Base-by-base conservation (phyloP, 2,329 filamentous ascomycete species). In the Colletotrichum tanaceti region DNA sequence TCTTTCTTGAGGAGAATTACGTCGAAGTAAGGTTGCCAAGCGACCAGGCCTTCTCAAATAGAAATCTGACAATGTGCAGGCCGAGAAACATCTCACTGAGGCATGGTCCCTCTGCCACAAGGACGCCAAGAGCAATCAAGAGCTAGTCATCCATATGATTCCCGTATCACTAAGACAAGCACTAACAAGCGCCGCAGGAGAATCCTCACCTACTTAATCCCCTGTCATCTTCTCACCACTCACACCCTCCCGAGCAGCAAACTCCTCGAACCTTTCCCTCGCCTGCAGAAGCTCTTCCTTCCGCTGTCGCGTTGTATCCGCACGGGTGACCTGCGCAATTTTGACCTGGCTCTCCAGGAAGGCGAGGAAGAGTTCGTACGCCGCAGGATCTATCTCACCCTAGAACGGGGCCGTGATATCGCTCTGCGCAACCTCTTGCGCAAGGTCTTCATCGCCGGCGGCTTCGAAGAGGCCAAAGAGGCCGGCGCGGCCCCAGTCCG, bases 1-100 rank as follows among this genome's bases (percentile, higher is more conserved):
- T 90, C 66, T 99, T 99, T 77, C 80, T 99, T 5, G 94, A 98
- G 71, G 97, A 99, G 77, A 93, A 98, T 76, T 99, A 99, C 75
- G 83, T 86, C 2, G 87, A 92, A 82, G 92, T 93, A 75, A 50
- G 80, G 24, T 24, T 38, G 44, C n/a, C 22, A 14, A 28, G 3
- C 11, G 28, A n/a, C 14, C 4, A 7, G 14, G 14, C 11, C n/a
- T 32, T 38, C 4, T 20, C 20, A 18, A 16, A 6, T 16, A 7
- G 28, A 14, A 5, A 18, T 16, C 61, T 70, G 22, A 70, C 67
- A 22, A 43, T 1, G 11, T 3, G n/a, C 72, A 94, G 87, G 93
- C 94, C 0, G 93, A 97, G 79, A 87, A 90, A 73, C 87, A 93
- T 77, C 85, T 99, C 22, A 91, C 90, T 2, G 87, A 90, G 76